Percentiles rank a stretch among this genome's conserved stretches.
Conservation (phyloP, 208 protist species). For the Lotmaria passim region DNA sequence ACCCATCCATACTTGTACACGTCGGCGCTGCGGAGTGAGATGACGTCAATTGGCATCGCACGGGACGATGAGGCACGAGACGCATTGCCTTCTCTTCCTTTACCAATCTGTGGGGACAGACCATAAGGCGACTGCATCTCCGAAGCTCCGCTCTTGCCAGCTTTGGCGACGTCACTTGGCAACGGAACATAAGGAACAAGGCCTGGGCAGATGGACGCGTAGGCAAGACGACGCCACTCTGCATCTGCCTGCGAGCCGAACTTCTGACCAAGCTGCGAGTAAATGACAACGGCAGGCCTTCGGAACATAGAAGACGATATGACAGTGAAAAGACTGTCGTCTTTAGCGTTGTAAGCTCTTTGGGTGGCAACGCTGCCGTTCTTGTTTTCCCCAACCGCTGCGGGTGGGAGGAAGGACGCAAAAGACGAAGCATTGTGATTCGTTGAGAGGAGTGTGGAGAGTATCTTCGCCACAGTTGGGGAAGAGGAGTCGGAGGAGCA, state of each 20-base stretch:
- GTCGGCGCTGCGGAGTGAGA: constrained; percentile 83
- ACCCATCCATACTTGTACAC: constrained; percentile 86
- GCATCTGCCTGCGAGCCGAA: constrained; percentile 73
- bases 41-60: constrained; percentile 73
- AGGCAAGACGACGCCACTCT: constrained; percentile 78
- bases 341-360: constrained; percentile 44
- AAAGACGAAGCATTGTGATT: constrained; percentile 37
- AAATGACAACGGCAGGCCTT: constrained; percentile 82
- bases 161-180: constrained; percentile 12
- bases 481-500: constrained; percentile 30
- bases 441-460: constrained; percentile 22
- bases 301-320: constrained; percentile 62
- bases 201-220: constrained; percentile 66
- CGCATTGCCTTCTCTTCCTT: constrained; percentile 8
- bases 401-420: constrained; percentile 24
- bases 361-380: background rate
- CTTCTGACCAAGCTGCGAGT: constrained; percentile 84
- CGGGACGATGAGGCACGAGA: constrained; percentile 3
- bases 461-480: background rate
- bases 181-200: constrained; percentile 52
- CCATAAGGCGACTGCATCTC: constrained; percentile 8
- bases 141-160: background rate
- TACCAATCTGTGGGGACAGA: background rate
- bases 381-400: background rate
- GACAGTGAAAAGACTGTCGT: constrained; percentile 54